A percentile compares a stretch with the other conserved stretches of the same genome.
phyloP scores from a whole-genome alignment of 164 flowering plant species.

The Macadamia tetraphylla region DNA sequence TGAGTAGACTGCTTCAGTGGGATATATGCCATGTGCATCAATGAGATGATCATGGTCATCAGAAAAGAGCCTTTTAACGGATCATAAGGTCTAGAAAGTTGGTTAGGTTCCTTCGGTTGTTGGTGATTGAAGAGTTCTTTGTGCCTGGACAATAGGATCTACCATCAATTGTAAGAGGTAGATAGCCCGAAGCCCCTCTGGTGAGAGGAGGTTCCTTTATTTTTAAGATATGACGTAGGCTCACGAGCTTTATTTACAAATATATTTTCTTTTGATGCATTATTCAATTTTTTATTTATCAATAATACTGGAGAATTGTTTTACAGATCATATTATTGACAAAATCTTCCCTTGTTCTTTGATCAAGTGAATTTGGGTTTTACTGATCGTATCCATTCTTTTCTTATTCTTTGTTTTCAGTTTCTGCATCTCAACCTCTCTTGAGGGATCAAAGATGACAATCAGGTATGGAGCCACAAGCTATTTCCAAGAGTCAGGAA shows the following conservation, averaged over 20 bases:
- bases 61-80: too few species aligned
- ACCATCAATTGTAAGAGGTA: background rate
- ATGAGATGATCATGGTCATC: background rate
- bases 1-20: background rate
- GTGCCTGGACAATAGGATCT: background rate
- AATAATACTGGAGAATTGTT: background rate
- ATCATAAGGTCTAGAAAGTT: too few species aligned
- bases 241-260: background rate
- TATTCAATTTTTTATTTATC: background rate
- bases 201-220: too few species aligned
- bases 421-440: slow-evolving; percentile 45
- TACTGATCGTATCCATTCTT: background rate
- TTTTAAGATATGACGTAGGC: too few species aligned
- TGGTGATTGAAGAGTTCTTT: background rate
- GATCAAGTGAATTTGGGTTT: background rate
- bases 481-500: background rate
- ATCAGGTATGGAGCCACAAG: background rate
- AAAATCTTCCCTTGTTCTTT: too few species aligned
- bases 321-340: too few species aligned
- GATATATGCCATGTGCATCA: background rate
- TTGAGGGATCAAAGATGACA: slow-evolving; percentile 30
- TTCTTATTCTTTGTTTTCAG: slow-evolving; percentile 26
- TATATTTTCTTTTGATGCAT: background rate
- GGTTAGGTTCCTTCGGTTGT: too few species aligned
- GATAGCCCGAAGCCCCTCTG: too few species aligned